Conservation (phyloP, 768 basidiomycete genomes). For the Lentinula aciculospora region DNA sequence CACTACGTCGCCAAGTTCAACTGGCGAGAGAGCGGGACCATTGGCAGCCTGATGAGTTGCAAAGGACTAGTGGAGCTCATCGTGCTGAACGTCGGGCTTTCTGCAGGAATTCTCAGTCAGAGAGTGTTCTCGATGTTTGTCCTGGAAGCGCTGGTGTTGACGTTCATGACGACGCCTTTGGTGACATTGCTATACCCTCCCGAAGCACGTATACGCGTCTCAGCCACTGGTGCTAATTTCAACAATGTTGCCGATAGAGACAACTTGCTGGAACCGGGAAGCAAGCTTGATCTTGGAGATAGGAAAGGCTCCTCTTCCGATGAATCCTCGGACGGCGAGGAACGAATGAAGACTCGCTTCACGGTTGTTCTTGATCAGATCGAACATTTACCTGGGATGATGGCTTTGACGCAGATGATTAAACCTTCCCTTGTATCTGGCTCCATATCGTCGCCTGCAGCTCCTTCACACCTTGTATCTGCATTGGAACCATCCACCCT, state of each 20-base stretch:
- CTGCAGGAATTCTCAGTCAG: slow-evolving; percentile 69
- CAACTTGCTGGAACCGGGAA: slow-evolving; percentile 7
- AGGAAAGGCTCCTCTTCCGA: background rate
- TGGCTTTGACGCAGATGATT: slow-evolving; percentile 85
- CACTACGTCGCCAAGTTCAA: slow-evolving; percentile 62
- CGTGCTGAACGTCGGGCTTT: slow-evolving; percentile 90
- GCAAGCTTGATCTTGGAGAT: background rate
- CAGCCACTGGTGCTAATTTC: slow-evolving; percentile 41
- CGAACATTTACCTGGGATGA: slow-evolving; percentile 84
- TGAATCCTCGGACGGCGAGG: background rate
- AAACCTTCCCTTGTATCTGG: slow-evolving; percentile 28
- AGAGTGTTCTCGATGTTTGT: slow-evolving; percentile 96
- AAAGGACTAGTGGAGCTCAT: slow-evolving; percentile 95
- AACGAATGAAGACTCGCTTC: slow-evolving; percentile 40
- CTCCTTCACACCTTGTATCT: background rate
- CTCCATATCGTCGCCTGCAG: slow-evolving; percentile 17
- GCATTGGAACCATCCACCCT: slow-evolving; percentile 4
- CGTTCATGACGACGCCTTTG: slow-evolving; percentile 81
- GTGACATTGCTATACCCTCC: slow-evolving; percentile 66
- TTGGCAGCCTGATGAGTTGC: slow-evolving; percentile 93
- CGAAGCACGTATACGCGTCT: slow-evolving; percentile 44
- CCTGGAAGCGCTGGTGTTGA: slow-evolving; percentile 73
- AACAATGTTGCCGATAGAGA: slow-evolving; percentile 37
- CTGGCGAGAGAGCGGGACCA: slow-evolving; percentile 75
- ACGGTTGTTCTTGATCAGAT: slow-evolving; percentile 86